These are phyloP conservation scores for Salix viminalis DNA, from an alignment of 345 rosid genomes.

Conservation along the genomic window DNA sequence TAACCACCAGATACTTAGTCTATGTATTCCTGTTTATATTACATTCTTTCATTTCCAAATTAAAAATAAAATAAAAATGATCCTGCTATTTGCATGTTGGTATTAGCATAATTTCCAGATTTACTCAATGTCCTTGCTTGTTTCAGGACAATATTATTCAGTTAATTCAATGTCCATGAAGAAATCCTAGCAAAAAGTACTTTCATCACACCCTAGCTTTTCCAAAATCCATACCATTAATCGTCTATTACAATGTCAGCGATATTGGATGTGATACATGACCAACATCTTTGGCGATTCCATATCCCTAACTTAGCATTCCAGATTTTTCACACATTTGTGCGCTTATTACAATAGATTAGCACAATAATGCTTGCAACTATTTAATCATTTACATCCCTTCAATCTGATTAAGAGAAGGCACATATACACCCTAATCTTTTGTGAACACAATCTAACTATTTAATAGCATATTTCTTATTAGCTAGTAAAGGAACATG, in stretches of 20 bases:
- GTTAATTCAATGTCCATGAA: neutral
- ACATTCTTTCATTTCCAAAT: neutral
- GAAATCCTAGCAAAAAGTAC: neutral
- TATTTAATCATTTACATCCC: neutral
- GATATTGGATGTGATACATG: neutral
- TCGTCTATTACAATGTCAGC: neutral
- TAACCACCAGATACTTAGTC: conserved; percentile 2
- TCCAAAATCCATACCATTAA: neutral
- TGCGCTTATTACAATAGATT: neutral
- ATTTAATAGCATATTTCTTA: neutral
- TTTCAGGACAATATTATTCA: neutral
- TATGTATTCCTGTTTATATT: neutral
- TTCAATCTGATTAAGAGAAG: neutral
- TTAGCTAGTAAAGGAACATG: neutral
- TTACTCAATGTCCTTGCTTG: neutral
- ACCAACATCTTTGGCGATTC: neutral
- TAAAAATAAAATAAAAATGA: no score
- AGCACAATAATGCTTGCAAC: neutral
- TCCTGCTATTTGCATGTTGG: no score
- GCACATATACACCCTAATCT: neutral
- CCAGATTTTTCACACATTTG: neutral
- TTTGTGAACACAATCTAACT: neutral
- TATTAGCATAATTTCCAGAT: neutral
- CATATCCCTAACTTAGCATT: neutral
- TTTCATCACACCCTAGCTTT: neutral